These are phyloP conservation scores for Boletellus deceptivus DNA, from an alignment of 1,284 basidiomycete species.

Conservation along the genomic window DNA sequence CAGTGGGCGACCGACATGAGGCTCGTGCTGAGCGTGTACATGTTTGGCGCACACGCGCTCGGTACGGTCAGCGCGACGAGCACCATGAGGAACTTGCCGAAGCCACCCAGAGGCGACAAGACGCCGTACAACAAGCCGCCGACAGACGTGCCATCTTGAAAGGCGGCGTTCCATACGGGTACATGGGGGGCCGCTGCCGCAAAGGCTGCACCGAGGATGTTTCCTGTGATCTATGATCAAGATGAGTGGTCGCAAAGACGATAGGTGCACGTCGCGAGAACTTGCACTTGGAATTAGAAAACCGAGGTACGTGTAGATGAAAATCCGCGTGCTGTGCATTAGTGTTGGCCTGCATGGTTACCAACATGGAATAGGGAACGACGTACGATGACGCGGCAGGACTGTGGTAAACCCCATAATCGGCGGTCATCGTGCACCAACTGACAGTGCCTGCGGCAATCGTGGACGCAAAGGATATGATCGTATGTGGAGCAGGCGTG, in stretches of 20 bases:
- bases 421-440: constrained; percentile 55
- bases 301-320: constrained; percentile 64
- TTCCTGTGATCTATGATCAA: constrained; percentile 48
- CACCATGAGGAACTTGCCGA: constrained; percentile 53
- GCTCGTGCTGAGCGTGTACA: constrained; percentile 75
- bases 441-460: constrained; percentile 44
- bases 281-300: constrained; percentile 57
- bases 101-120: constrained; percentile 49
- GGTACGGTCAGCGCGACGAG: constrained; percentile 48
- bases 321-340: constrained; percentile 45
- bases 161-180: constrained; percentile 55
- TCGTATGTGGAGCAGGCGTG: constrained; percentile 27
- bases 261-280: constrained; percentile 5
- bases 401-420: constrained; percentile 61
- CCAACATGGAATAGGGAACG: constrained; percentile 3
- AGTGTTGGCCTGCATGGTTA: background rate
- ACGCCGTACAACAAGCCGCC: constrained; percentile 60
- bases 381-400: constrained; percentile 46
- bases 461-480: constrained; percentile 46
- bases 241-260: background rate
- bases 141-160: constrained; percentile 51
- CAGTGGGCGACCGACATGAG: constrained; percentile 59
- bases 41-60: constrained; percentile 63
- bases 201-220: constrained; percentile 65
- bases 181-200: constrained; percentile 57